A percentile compares a stretch with the other conserved stretches of the same genome.
Conservation (phyloP, 2,329 filamentous ascomycete genomes). For the Metarhizium rileyi region DNA sequence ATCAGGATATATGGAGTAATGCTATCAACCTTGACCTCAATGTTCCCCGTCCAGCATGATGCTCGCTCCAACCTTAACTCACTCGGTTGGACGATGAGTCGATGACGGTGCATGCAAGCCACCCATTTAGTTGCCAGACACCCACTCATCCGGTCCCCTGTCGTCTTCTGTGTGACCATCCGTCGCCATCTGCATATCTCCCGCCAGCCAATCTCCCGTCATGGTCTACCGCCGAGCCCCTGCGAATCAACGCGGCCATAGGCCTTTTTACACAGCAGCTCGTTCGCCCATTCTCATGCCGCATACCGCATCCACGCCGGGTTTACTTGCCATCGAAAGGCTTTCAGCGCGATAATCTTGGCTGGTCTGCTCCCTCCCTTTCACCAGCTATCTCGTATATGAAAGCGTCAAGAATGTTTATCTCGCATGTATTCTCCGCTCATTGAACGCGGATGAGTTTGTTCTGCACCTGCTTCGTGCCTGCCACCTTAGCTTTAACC, state of each 20-base stretch:
- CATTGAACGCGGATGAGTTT: slow-evolving; percentile 8
- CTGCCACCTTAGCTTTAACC: slow-evolving; percentile 9
- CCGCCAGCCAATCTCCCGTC: slow-evolving; percentile 44
- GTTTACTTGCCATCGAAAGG: not conserved
- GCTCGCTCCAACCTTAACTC: not conserved
- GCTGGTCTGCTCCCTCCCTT: not conserved
- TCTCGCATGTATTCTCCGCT: not conserved
- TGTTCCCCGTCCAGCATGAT: not conserved
- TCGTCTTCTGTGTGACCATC: slow-evolving; percentile 15
- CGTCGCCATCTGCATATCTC: slow-evolving; percentile 14
- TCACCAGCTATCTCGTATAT: not conserved
- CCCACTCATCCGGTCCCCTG: slow-evolving; percentile 13
- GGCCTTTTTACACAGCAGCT: slow-evolving; percentile 4
- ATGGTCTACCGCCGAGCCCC: slow-evolving; percentile 34
- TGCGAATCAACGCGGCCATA: slow-evolving; percentile 12
- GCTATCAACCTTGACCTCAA: slow-evolving; percentile 1
- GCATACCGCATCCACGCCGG: not conserved
- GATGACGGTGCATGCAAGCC: not conserved
- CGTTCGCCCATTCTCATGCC: not conserved
- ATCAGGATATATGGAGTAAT: not conserved
- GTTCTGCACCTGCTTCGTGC: slow-evolving; percentile 11
- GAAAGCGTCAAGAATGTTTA: not conserved
- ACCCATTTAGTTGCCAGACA: not conserved
- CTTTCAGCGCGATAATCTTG: not conserved
- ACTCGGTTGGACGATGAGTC: no score